Evolutionary conservation across 352 stramenopile genomes (phyloP).

Genomic region (Pythium plurisporium): DNA sequence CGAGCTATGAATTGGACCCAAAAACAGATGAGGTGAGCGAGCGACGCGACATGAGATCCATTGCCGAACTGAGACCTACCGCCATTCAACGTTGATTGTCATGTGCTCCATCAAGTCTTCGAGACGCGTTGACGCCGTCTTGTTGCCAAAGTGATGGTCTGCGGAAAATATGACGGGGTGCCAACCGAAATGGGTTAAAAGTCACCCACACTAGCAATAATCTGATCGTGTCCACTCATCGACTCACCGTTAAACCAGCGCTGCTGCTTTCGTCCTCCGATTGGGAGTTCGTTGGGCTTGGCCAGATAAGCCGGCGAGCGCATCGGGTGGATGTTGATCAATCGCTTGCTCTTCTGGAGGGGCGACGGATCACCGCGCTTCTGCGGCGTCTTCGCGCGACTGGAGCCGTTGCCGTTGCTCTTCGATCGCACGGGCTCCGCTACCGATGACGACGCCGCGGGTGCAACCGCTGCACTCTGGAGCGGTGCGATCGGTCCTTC

Average conservation of each 20-base stretch:
- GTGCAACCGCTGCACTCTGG: slow-evolving; percentile 23
- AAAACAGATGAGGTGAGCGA: no score
- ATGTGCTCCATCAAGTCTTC: slow-evolving; percentile 88
- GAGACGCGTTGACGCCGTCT: slow-evolving; percentile 55
- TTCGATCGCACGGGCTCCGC: slow-evolving; percentile 26
- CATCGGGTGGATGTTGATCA: slow-evolving; percentile 81
- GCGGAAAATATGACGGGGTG: not conserved
- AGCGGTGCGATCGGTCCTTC: slow-evolving; percentile 73
- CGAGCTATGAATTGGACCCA: slow-evolving; percentile 58
- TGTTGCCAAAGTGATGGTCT: slow-evolving; percentile 86
- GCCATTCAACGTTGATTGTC: slow-evolving; percentile 83
- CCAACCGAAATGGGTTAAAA: no score
- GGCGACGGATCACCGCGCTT: slow-evolving; percentile 54
- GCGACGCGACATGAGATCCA: no score
- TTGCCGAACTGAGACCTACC: slow-evolving; percentile 21
- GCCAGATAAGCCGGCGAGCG: slow-evolving; percentile 57
- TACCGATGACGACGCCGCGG: not conserved
- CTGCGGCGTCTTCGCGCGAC: slow-evolving; percentile 56
- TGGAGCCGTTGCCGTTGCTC: slow-evolving; percentile 66
- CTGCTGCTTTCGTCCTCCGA: slow-evolving; percentile 70
- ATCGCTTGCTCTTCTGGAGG: slow-evolving; percentile 53
- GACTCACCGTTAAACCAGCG: slow-evolving; percentile 77
- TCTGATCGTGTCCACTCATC: not conserved
- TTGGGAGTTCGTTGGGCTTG: slow-evolving; percentile 63
- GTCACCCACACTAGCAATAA: not conserved